phyloP scores from a whole-genome alignment of 768 basidiomycete genomes.

The Asterophora parasitica region DNA sequence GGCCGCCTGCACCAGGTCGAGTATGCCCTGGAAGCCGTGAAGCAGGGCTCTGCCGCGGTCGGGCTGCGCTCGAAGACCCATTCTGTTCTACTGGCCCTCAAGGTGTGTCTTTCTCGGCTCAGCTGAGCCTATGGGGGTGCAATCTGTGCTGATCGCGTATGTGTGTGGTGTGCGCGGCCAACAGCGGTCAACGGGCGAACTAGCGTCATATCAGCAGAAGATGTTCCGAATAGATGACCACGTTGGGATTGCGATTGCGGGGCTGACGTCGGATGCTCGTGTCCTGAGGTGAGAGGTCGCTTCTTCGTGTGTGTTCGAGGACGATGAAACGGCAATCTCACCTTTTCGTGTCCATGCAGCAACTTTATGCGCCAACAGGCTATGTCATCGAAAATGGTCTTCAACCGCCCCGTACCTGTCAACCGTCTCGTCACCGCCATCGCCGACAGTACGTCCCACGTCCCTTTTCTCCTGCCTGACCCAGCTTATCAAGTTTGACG shows the following conservation, averaged over 20 bases:
- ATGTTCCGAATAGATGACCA: slow-evolving; percentile 99
- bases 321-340: background rate
- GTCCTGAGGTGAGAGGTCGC: slow-evolving; percentile 71
- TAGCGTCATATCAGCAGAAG: slow-evolving; percentile 99
- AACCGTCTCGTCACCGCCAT: slow-evolving; percentile 90
- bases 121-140: background rate
- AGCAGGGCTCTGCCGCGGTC: slow-evolving; percentile 99
- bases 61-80: slow-evolving; percentile 95
- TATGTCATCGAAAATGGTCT: slow-evolving; percentile 91
- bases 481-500: background rate
- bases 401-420: slow-evolving; percentile 92
- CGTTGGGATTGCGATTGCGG: slow-evolving; percentile 98
- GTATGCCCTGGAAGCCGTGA: slow-evolving; percentile 98
- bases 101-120: slow-evolving; percentile 48
- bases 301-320: background rate
- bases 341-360: slow-evolving; percentile 34
- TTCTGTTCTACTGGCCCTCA: slow-evolving; percentile 86
- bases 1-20: slow-evolving; percentile 96
- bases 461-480: background rate
- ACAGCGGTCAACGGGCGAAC: slow-evolving; percentile 94
- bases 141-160: background rate
- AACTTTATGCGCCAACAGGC: slow-evolving; percentile 99
- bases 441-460: slow-evolving; percentile 76
- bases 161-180: background rate
- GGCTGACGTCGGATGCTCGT: slow-evolving; percentile 96